Conservation (phyloP, 78 protist genomes). For the Tieghemostelium lacteum region DNA sequence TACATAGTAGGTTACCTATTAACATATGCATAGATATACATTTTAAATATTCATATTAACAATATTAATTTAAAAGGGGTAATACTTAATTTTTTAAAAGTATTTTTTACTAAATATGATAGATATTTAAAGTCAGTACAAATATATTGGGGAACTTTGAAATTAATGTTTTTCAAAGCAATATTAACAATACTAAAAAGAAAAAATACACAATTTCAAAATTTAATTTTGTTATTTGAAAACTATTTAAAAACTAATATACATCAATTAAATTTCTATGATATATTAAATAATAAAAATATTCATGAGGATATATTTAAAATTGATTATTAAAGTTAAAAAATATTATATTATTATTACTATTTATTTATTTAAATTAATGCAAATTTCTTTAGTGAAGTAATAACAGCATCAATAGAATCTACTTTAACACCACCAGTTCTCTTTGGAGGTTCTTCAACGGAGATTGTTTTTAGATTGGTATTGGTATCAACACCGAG, state of each 20-base stretch:
- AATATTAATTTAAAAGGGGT: not conserved
- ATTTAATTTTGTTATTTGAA: too few relatives aligned
- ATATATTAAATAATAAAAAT: too few relatives aligned
- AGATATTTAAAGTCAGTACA: not conserved
- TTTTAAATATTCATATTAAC: not conserved
- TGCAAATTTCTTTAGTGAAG: conserved; percentile 35
- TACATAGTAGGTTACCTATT: not conserved
- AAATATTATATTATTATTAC: not conserved
- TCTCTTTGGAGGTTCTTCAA: conserved; percentile 81
- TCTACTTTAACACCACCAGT: conserved; percentile 68
- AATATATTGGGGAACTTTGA: not conserved
- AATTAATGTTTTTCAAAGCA: not conserved
- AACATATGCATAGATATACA: not conserved
- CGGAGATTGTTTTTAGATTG: conserved; percentile 66
- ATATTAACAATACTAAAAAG: too few relatives aligned
- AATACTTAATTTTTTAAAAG: not conserved
- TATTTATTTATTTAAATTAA: conserved; percentile 32
- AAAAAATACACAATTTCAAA: not conserved
- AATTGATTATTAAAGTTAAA: too few relatives aligned
- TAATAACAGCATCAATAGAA: conserved; percentile 29
- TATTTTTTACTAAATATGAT: too few relatives aligned
- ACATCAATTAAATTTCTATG: too few relatives aligned
- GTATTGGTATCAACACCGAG: conserved; percentile 89
- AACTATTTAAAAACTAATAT: too few relatives aligned
- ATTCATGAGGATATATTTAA: too few relatives aligned